phyloP scores from a whole-genome alignment of 2,329 filamentous ascomycete species.

The Pseudohalonectria lignicola region DNA sequence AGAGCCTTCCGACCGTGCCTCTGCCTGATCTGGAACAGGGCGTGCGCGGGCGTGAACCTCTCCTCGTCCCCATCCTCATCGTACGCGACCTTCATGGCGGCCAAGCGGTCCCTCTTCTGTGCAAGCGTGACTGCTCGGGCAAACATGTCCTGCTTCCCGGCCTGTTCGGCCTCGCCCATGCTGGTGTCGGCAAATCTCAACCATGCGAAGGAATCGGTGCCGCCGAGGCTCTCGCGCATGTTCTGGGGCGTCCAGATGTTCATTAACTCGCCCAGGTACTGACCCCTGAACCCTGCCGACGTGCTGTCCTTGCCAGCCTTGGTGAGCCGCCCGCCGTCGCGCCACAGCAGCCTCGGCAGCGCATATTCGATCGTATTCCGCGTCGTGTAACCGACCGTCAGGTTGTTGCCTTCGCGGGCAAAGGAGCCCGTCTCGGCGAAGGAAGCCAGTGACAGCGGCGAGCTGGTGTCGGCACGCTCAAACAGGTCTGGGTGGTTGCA shows the following conservation, averaged over 20 bases:
- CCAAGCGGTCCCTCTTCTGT: conserved; percentile 46
- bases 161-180: conserved; percentile 57
- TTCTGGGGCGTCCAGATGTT: conserved; percentile 84
- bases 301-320: conserved; percentile 63
- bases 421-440: conserved; percentile 96
- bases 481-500: conserved; percentile 98
- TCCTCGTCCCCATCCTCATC: conserved; percentile 49
- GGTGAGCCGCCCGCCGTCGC: conserved; percentile 66
- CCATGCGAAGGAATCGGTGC: conserved; percentile 70
- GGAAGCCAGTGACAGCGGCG: conserved; percentile 70
- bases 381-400: conserved; percentile 78
- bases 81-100: conserved; percentile 58
- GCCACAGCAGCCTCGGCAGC: conserved; percentile 72
- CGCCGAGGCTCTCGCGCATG: conserved; percentile 50
- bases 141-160: conserved; percentile 61
- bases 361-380: conserved; percentile 77
- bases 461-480: conserved; percentile 83
- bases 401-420: conserved; percentile 71
- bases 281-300: conserved; percentile 68
- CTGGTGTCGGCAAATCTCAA: conserved; percentile 77
- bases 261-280: conserved; percentile 70
- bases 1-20: conserved; percentile 56
- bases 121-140: conserved; percentile 52
- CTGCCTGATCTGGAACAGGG: conserved; percentile 70
- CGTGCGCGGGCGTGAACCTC: conserved; percentile 59